A percentile compares a stretch with the other conserved stretches of the same genome.
Conservation (phyloP, 441 rosid genomes). For the Lepidium campestre region DNA sequence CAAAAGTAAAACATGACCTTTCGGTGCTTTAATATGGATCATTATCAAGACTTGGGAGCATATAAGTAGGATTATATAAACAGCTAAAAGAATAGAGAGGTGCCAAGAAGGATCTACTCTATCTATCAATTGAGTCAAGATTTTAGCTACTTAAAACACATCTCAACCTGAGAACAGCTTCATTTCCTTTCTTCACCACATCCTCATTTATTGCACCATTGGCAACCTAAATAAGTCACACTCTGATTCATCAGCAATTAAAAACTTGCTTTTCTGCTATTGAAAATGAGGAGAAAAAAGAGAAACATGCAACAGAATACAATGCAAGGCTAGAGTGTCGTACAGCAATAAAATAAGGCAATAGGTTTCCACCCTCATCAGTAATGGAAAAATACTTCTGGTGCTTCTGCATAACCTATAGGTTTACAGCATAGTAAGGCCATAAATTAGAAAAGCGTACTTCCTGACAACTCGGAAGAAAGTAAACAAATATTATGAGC, state of each 20-base stretch:
- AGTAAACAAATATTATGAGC: background rate
- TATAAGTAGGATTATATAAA: background rate
- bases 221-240: constrained; percentile 65
- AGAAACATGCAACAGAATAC: constrained; percentile 6
- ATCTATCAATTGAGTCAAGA: constrained; percentile 6
- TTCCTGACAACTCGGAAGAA: constrained; percentile 1
- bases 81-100: background rate
- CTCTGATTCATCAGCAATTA: constrained; percentile 12
- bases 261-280: background rate
- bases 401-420: constrained; percentile 96
- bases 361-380: constrained; percentile 61
- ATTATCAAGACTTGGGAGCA: background rate
- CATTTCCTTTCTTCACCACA: constrained; percentile 89
- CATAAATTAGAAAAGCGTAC: constrained; percentile 1
- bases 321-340: constrained; percentile 28
- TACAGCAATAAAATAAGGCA: constrained; percentile 89
- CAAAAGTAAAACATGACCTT: constrained; percentile 21
- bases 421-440: constrained; percentile 13
- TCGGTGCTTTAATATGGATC: constrained; percentile 6
- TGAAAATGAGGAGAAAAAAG: background rate
- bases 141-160: constrained; percentile 15
- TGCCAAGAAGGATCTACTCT: background rate
- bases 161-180: constrained; percentile 93
- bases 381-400: constrained; percentile 82
- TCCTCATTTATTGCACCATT: constrained; percentile 80